A percentile compares a stretch with the other conserved stretches of the same genome.
phyloP scores from a whole-genome alignment of 768 basidiomycete species.

The Boletus subparvulus region DNA sequence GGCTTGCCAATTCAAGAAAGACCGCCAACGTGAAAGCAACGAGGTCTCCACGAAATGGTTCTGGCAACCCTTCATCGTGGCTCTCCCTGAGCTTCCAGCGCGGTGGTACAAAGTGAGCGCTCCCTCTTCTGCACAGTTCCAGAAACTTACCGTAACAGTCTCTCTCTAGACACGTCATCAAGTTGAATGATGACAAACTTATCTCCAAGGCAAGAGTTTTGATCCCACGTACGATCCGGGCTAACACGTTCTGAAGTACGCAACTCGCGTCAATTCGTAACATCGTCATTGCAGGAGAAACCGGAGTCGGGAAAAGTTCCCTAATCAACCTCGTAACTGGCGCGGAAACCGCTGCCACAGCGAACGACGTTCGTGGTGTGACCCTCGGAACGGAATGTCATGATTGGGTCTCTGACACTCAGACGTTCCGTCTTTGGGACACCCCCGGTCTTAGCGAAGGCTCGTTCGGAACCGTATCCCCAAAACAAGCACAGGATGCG shows the following conservation, averaged over 20 bases:
- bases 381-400: conserved; percentile 22
- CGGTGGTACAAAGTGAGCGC: conserved; percentile 4
- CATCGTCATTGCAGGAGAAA: conserved; percentile 30
- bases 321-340: conserved; percentile 31
- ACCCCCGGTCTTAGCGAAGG: conserved; percentile 34
- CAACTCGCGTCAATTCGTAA: conserved; percentile 23
- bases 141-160: background rate
- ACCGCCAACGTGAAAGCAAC: conserved; percentile 20
- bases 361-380: conserved; percentile 24
- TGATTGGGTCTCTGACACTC: conserved; percentile 11
- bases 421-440: conserved; percentile 31
- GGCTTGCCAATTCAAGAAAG: conserved; percentile 25
- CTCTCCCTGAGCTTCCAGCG: background rate
- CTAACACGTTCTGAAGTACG: conserved; percentile 9
- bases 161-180: background rate
- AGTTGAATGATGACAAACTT: conserved; percentile 7
- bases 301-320: conserved; percentile 33
- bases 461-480: conserved; percentile 22
- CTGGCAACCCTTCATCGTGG: conserved; percentile 8
- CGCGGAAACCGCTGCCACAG: conserved; percentile 20
- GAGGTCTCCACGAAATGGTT: conserved; percentile 14
- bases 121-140: background rate
- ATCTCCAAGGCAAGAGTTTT: conserved; percentile 2
- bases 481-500: conserved; percentile 26
- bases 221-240: background rate